A percentile compares a stretch with the other conserved stretches of the same genome.
phyloP scores from a whole-genome alignment of 2,329 filamentous ascomycete genomes.

The Tolypocladium nubicola region DNA sequence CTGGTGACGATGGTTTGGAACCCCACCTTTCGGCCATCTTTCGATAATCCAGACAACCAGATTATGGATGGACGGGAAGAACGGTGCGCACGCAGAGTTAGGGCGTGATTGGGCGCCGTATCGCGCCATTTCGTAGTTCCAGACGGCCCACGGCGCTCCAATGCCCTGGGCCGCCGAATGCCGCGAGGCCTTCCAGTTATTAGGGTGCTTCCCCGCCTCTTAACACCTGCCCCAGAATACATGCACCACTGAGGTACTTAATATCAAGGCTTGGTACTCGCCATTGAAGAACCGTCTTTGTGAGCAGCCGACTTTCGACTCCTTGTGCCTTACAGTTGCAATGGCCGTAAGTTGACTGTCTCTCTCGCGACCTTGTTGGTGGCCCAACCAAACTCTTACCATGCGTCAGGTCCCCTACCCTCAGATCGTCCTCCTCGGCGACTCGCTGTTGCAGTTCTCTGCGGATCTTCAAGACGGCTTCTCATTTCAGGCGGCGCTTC shows the following conservation, averaged over 20 bases:
- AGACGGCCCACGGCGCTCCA: background rate
- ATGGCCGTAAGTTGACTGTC: slow-evolving; percentile 11
- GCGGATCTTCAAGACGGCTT: slow-evolving; percentile 55
- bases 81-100: background rate
- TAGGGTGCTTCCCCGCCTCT: background rate
- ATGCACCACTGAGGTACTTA: background rate
- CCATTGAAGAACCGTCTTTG: background rate
- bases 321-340: background rate
- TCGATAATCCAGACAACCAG: background rate
- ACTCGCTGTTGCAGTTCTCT: slow-evolving; percentile 71
- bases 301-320: background rate
- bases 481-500: slow-evolving; percentile 61
- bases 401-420: slow-evolving; percentile 44
- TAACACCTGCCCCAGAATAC: background rate
- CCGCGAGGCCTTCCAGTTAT: background rate
- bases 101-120: background rate
- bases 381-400: background rate
- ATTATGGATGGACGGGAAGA: too few species aligned
- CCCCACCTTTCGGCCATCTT: background rate
- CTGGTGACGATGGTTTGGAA: background rate
- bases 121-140: background rate
- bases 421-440: slow-evolving; percentile 77
- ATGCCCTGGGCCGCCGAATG: background rate
- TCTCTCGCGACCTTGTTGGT: background rate
- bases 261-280: background rate